These are phyloP conservation scores for Zasmidium citrigriseum DNA, from an alignment of 2,329 filamentous ascomycete genomes.

Conservation along the genomic window DNA sequence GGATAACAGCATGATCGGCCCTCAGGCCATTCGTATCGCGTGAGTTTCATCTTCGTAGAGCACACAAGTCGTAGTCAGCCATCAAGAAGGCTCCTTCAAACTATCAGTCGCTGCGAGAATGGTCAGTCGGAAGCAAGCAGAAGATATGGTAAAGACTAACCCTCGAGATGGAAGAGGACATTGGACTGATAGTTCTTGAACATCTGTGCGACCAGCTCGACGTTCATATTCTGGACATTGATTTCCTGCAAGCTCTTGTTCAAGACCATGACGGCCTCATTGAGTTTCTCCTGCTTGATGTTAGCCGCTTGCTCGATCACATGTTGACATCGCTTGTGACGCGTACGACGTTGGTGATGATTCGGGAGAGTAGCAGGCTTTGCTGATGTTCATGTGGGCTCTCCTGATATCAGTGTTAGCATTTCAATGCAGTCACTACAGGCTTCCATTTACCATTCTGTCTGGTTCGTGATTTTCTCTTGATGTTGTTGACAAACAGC, in stretches of 20 bases:
- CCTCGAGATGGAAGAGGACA: conserved; percentile 94
- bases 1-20: too few species aligned
- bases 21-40: too few species aligned
- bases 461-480: not conserved
- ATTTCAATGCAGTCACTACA: not conserved
- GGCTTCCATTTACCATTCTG: not conserved
- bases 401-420: conserved; percentile 50
- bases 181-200: conserved; percentile 99
- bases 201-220: conserved; percentile 97
- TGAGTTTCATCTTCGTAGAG: not conserved
- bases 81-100: conserved; percentile 28
- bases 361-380: conserved; percentile 86
- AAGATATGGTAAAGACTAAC: conserved; percentile 58
- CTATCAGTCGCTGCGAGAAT: conserved; percentile 27
- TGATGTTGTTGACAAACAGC: not conserved
- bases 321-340: not conserved
- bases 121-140: too few species aligned
- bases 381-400: conserved; percentile 98
- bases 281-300: conserved; percentile 82
- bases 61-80: not conserved
- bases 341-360: conserved; percentile 95
- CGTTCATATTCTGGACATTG: conserved; percentile 98
- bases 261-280: conserved; percentile 88
- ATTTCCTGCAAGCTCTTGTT: conserved; percentile 95
- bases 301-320: conserved; percentile 6